Base-by-base conservation (phyloP, 495 filamentous ascomycete species). In the Daldinia grandis region DNA sequence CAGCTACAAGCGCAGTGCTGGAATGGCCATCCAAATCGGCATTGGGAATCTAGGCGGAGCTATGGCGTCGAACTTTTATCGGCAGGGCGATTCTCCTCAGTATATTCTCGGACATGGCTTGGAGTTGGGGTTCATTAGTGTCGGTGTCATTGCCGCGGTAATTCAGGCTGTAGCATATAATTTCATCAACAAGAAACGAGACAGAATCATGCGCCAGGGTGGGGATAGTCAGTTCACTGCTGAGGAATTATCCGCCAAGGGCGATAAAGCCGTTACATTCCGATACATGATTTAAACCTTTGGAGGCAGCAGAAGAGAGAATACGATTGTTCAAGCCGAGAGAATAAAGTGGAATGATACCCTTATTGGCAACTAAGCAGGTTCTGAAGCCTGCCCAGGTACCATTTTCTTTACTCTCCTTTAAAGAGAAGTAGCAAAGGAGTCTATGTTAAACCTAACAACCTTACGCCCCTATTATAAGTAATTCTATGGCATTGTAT, bases 21-120 rank as follows among this genome's bases (percentile, higher is more conserved):
- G 88, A 0, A 92, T 93, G 86, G 92, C 90, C 0, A 79, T 93
- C 3, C 89, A 92, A 35, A 93, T 95, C 63, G 90, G 91, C 0
- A 70, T 90, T 28, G 92, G 92, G 0, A 93, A 92, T 64, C 78
- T 94, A 4, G 90, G 87, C 19, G 92, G 92, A 31, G 82, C 90
- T 1, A 92, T 93, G 87, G 86, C 91, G 0, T 88, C 87, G 1
- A 93, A 94, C 71, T 93, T 94, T 76, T 94, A 94, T 72, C 87
- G 91, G 15, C 67, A 80, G 5, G 80, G 81, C 25, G 91, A 94
- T 68, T 79, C 81, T 6, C 91, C 91, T 0, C 79, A 85, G 19
- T 94, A 90, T 65, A 78, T 84, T 2, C 83, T 93, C 4, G 92
- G 92, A 0, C 91, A 94, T 75, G 82, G 81, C 4, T 76, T 93